Evolutionary conservation across 2,329 filamentous ascomycete species (phyloP).

Genomic region (Colletotrichum horii): DNA sequence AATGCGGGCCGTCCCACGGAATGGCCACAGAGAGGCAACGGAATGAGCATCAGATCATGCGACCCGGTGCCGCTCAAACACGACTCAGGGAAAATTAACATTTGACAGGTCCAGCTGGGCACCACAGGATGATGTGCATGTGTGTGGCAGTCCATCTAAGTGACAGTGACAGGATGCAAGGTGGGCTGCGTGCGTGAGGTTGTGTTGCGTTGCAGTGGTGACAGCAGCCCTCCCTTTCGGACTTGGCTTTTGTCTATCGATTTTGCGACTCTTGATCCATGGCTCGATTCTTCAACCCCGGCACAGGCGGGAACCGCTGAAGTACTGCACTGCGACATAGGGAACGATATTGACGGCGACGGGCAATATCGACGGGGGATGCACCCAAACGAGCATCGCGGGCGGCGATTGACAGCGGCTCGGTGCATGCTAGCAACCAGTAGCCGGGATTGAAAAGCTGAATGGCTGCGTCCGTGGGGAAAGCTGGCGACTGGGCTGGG

Average conservation of each 20-base stretch:
- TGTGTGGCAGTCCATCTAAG: background rate
- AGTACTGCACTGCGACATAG: background rate
- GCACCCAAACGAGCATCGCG: background rate
- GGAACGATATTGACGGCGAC: background rate
- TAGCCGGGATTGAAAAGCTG: background rate
- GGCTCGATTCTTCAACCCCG: background rate
- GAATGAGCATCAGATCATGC: slow-evolving; percentile 11
- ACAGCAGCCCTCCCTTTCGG: slow-evolving; percentile 7
- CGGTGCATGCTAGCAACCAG: background rate
- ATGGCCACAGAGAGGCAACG: background rate
- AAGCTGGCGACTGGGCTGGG: background rate
- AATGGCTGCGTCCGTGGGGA: background rate
- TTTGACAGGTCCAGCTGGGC: background rate
- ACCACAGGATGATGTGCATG: background rate
- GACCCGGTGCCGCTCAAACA: background rate
- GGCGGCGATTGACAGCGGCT: background rate
- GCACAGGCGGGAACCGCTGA: background rate
- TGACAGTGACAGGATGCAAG: background rate
- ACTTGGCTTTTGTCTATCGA: background rate
- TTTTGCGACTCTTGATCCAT: background rate
- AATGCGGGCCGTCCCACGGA: slow-evolving; percentile 16
- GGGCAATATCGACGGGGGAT: background rate
- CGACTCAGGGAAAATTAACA: background rate
- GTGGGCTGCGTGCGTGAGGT: background rate
- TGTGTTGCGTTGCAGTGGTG: slow-evolving; percentile 2